These are phyloP conservation scores for Mycena sanguinolenta DNA, from an alignment of 768 basidiomycete genomes.

Conservation along the genomic window DNA sequence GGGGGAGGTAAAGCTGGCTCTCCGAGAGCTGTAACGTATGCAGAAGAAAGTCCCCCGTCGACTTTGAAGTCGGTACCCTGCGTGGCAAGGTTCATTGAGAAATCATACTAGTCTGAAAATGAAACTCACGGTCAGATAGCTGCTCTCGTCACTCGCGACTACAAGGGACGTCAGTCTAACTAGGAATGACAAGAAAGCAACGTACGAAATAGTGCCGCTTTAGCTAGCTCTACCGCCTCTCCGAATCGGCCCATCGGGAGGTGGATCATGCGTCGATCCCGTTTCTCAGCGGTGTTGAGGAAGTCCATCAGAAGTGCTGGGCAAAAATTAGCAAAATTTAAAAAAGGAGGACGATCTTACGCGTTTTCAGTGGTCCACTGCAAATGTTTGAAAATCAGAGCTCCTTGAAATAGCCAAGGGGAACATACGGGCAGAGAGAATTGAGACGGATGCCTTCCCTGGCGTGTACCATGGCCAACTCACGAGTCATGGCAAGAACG, in stretches of 20 bases:
- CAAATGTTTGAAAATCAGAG: slow-evolving; percentile 22
- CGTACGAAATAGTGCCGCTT: slow-evolving; percentile 92
- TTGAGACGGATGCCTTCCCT: slow-evolving; percentile 97
- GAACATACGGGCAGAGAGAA: slow-evolving; percentile 91
- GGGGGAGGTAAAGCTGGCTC: slow-evolving; percentile 82
- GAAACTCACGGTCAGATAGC: slow-evolving; percentile 88
- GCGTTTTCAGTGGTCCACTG: slow-evolving; percentile 95
- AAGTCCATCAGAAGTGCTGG: slow-evolving; percentile 98
- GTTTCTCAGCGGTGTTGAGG: slow-evolving; percentile 95
- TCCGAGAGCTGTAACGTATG: slow-evolving; percentile 92
- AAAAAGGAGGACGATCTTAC: slow-evolving; percentile 59
- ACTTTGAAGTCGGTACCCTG: slow-evolving; percentile 95
- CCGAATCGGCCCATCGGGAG: slow-evolving; percentile 98
- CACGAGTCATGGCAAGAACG: slow-evolving; percentile 98
- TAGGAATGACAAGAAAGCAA: slow-evolving; percentile 37
- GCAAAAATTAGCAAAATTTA: slow-evolving; percentile 20
- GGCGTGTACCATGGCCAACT: slow-evolving; percentile 98
- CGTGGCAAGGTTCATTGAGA: slow-evolving; percentile 13
- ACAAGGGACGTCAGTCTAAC: slow-evolving; percentile 26
- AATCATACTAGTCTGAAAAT: not conserved
- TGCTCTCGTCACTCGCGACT: slow-evolving; percentile 96
- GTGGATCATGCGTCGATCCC: slow-evolving; percentile 89
- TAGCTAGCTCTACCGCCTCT: slow-evolving; percentile 95
- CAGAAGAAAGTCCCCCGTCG: slow-evolving; percentile 92
- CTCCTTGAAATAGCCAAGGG: not conserved